Evolutionary conservation across 257 asterid genomes (phyloP).

Genomic region (Plantago ovata): DNA sequence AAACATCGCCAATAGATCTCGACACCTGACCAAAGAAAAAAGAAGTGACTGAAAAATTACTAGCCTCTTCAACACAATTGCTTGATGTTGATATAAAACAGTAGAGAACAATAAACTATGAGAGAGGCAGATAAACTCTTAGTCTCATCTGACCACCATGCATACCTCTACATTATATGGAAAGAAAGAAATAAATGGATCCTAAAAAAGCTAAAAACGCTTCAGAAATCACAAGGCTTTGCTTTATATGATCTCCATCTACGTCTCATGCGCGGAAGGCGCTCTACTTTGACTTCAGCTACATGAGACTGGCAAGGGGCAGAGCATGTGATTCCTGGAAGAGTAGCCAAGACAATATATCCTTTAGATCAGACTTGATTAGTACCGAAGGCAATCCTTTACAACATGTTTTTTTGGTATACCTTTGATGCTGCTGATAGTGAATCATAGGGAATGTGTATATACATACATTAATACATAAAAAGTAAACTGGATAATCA

Average conservation of each 20-base stretch:
- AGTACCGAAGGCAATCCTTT: too few species aligned
- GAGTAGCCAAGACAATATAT: constrained; percentile 3
- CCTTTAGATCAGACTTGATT: constrained; percentile 7
- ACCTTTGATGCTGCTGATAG: background rate
- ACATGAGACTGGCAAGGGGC: constrained; percentile 37
- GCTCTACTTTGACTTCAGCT: constrained; percentile 32
- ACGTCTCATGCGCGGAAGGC: constrained; percentile 36
- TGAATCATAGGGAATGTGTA: background rate
- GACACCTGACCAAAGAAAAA: constrained; percentile 59
- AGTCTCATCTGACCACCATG: constrained; percentile 22
- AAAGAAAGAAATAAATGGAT: constrained; percentile 9
- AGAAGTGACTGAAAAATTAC: background rate
- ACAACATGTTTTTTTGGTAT: background rate
- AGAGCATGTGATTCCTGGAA: constrained; percentile 13
- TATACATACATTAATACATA: background rate
- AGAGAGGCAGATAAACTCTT: constrained; percentile 13
- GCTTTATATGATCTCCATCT: constrained; percentile 27
- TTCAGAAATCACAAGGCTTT: constrained; percentile 32
- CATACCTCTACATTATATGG: constrained; percentile 38
- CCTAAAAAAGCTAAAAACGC: background rate
- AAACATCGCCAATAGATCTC: constrained; percentile 88
- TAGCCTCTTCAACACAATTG: constrained; percentile 5
- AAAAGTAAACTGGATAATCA: too few species aligned
- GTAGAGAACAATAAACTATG: background rate
- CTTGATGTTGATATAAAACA: background rate